Conservation (phyloP, 2,329 filamentous ascomycete species). For the Cordyceps cicadae region DNA sequence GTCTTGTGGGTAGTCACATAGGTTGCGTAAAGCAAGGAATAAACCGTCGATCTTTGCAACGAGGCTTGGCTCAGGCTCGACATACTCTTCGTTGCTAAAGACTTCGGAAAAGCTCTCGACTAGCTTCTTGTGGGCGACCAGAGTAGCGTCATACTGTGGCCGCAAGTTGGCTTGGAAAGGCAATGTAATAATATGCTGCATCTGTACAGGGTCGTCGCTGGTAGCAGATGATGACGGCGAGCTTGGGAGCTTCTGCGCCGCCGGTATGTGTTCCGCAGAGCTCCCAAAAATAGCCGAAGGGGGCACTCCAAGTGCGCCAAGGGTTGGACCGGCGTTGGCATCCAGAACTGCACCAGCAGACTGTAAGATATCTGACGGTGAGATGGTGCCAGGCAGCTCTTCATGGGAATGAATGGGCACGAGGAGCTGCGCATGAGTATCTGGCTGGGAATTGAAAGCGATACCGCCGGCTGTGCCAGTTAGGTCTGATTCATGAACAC, state of each 20-base stretch:
- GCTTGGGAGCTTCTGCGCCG: conserved; percentile 5
- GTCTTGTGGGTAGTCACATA: conserved; percentile 51
- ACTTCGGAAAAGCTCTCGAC: conserved; percentile 37
- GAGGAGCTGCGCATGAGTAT: neutral
- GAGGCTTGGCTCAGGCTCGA: conserved; percentile 31
- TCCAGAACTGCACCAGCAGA: neutral
- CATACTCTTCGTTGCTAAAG: conserved; percentile 32
- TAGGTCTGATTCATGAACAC: neutral
- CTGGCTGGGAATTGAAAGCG: conserved; percentile 6
- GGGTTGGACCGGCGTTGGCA: neutral
- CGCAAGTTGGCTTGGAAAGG: conserved; percentile 47
- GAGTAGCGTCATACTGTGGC: conserved; percentile 41
- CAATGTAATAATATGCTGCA: conserved; percentile 46
- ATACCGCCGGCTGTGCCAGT: neutral
- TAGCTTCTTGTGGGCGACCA: conserved; percentile 34
- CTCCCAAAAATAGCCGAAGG: conserved; percentile 6
- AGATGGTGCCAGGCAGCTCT: conserved; percentile 7
- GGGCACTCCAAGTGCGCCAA: neutral
- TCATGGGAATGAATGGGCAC: conserved; percentile 1
- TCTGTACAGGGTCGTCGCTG: conserved; percentile 7
- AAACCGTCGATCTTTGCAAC: conserved; percentile 42
- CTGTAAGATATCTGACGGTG: conserved; percentile 12
- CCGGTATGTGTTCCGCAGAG: neutral
- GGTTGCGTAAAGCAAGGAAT: conserved; percentile 41
- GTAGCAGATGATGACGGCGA: conserved; percentile 13